Percentiles rank a stretch among this genome's conserved stretches.
Conservation (phyloP, 345 rosid species). For the Erysimum cheiranthoides region DNA sequence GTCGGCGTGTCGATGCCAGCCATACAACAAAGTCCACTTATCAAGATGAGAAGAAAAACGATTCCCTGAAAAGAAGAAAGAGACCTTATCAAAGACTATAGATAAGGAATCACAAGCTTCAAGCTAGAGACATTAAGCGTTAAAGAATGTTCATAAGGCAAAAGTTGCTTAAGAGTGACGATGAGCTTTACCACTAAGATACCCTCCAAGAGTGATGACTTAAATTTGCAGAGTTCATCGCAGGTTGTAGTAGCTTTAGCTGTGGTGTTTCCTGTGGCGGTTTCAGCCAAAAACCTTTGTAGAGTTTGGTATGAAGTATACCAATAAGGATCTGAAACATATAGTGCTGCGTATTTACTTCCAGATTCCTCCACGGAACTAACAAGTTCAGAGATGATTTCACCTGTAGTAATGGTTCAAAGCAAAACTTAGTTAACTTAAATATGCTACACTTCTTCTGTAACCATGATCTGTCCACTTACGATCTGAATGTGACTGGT, state of each 20-base stretch:
- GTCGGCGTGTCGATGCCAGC: conserved; percentile 94
- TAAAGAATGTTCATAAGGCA: not conserved
- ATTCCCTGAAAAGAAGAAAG: conserved; percentile 66
- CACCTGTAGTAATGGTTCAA: conserved; percentile 53
- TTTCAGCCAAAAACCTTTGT: conserved; percentile 76
- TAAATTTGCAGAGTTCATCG: conserved; percentile 75
- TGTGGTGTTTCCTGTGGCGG: conserved; percentile 50
- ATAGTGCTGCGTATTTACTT: conserved; percentile 67
- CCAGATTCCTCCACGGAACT: conserved; percentile 64
- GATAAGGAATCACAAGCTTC: conserved; percentile 14
- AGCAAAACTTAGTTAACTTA: not conserved
- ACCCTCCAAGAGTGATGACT: conserved; percentile 86
- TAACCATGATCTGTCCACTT: conserved; percentile 35
- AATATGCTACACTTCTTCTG: conserved; percentile 1
- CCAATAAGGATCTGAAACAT: conserved; percentile 67
- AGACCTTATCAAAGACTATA: not conserved
- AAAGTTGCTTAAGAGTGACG: not conserved
- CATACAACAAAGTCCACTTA: conserved; percentile 96
- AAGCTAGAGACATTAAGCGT: not conserved
- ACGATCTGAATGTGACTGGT: conserved; percentile 60
- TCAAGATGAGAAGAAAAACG: conserved; percentile 79
- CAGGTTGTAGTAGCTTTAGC: conserved; percentile 48
- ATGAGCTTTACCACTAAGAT: conserved; percentile 65
- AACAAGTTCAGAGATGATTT: conserved; percentile 60
- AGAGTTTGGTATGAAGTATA: conserved; percentile 60